These are phyloP conservation scores for Mycosphaerella sp. DNA, from an alignment of 2,329 filamentous ascomycete genomes.

Conservation along the genomic window DNA sequence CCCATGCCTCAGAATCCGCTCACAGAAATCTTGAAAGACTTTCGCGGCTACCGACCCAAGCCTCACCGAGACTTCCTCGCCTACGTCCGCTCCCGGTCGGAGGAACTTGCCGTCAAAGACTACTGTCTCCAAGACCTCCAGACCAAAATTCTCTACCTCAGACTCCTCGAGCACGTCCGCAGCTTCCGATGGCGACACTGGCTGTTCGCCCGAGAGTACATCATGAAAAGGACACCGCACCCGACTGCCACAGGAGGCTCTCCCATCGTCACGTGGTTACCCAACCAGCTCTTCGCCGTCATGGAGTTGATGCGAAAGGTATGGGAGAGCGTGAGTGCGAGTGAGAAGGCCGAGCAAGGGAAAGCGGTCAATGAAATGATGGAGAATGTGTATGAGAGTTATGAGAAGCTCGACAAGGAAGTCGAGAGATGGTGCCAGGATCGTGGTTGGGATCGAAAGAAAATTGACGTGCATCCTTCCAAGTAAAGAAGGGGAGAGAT, in stretches of 20 bases:
- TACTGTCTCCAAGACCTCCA: conserved; percentile 41
- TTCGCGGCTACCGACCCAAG: conserved; percentile 79
- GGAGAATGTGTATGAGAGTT: conserved; percentile 58
- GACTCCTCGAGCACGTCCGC: conserved; percentile 63
- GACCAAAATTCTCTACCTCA: conserved; percentile 41
- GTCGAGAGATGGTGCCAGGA: conserved; percentile 62
- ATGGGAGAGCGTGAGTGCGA: conserved; percentile 36
- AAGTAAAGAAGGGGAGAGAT: background rate
- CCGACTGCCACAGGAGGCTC: conserved; percentile 74
- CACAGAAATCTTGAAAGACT: conserved; percentile 80
- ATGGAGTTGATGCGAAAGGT: conserved; percentile 62
- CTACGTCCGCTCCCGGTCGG: conserved; percentile 54
- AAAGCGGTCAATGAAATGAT: conserved; percentile 49
- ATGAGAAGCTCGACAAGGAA: conserved; percentile 62
- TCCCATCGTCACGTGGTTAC: conserved; percentile 77
- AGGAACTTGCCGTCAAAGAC: conserved; percentile 49
- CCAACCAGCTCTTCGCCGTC: conserved; percentile 72
- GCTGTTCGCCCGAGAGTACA: conserved; percentile 81
- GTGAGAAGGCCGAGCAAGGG: conserved; percentile 16
- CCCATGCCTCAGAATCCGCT: conserved; percentile 84
- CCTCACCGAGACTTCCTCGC: conserved; percentile 82
- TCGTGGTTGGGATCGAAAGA: conserved; percentile 12
- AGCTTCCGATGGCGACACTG: conserved; percentile 80
- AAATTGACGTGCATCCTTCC: conserved; percentile 9
- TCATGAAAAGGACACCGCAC: conserved; percentile 68